These are phyloP conservation scores for Phytopythium chamaehyphon DNA, from an alignment of 352 stramenopile species.

Conservation along the genomic window DNA sequence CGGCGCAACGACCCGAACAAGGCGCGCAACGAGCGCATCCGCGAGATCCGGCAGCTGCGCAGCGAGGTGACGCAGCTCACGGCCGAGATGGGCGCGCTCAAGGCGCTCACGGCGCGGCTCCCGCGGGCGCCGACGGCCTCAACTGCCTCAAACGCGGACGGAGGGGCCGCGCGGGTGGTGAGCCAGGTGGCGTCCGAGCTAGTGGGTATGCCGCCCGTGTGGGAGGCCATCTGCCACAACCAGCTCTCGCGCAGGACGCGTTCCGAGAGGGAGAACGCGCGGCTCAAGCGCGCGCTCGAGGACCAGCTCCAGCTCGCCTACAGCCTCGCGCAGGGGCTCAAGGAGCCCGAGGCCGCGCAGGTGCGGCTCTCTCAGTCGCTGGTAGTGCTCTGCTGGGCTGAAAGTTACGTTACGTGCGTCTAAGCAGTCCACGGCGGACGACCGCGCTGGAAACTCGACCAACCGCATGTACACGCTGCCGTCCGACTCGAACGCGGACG, in stretches of 20 bases:
- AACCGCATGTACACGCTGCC: conserved; percentile 5
- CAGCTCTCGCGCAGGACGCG: conserved; percentile 11
- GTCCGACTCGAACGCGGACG: conserved; percentile 7
- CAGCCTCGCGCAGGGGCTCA: conserved; percentile 20
- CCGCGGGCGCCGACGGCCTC: not conserved
- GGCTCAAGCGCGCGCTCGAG: conserved; percentile 26
- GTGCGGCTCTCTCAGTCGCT: not conserved
- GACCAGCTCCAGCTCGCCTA: conserved; percentile 28
- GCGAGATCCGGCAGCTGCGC: conserved; percentile 12
- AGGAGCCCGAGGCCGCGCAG: conserved; percentile 12
- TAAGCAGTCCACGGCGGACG: conserved; percentile 6
- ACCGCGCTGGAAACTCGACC: conserved; percentile 9
- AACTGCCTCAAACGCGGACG: not conserved
- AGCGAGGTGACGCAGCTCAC: conserved; percentile 5
- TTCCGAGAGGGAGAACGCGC: conserved; percentile 15
- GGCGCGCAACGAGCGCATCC: not conserved
- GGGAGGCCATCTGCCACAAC: conserved; percentile 18
- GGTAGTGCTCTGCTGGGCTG: not conserved
- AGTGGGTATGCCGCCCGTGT: conserved; percentile 10
- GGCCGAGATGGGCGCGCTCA: not conserved
- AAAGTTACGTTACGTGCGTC: not conserved
- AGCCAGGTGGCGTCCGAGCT: not conserved
- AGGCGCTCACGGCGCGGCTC: not conserved
- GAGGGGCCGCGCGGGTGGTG: not conserved
- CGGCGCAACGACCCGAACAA: conserved; percentile 9